These are phyloP conservation scores for Talaromyces nanjingensis DNA, from an alignment of 495 filamentous ascomycete genomes.

Conservation along the genomic window DNA sequence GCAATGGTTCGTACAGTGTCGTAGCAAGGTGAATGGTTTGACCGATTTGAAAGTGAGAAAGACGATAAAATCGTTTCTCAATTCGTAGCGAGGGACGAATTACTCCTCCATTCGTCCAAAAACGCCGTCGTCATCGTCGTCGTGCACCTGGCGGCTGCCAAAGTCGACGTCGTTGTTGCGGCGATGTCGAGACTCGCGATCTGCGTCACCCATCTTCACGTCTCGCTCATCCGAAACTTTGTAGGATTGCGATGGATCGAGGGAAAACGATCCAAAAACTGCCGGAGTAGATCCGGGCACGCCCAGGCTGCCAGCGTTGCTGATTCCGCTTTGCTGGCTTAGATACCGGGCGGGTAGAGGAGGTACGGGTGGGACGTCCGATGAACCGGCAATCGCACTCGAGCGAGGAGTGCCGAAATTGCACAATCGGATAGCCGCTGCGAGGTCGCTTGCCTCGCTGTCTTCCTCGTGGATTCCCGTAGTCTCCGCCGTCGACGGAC, in stretches of 20 bases:
- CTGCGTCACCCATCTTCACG: slow-evolving; percentile 28
- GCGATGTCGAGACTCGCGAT: slow-evolving; percentile 40
- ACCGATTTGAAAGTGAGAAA: slow-evolving; percentile 4
- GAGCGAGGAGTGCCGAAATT: slow-evolving; percentile 78
- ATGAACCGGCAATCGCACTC: slow-evolving; percentile 59
- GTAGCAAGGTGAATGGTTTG: slow-evolving; percentile 2
- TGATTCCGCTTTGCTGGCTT: slow-evolving; percentile 19
- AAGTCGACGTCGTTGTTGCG: slow-evolving; percentile 74
- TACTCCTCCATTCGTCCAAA: slow-evolving; percentile 97
- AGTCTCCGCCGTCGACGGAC: slow-evolving; percentile 54
- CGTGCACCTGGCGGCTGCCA: slow-evolving; percentile 56
- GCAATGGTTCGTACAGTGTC: slow-evolving; percentile 10
- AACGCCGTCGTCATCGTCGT: slow-evolving; percentile 91
- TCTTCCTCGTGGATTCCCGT: slow-evolving; percentile 64
- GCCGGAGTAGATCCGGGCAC: slow-evolving; percentile 40
- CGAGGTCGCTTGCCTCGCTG: slow-evolving; percentile 54
- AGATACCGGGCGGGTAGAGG: slow-evolving; percentile 59
- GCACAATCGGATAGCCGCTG: slow-evolving; percentile 88
- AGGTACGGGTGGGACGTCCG: slow-evolving; percentile 81
- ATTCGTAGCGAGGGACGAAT: slow-evolving; percentile 11
- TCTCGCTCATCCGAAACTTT: slow-evolving; percentile 43
- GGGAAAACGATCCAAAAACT: slow-evolving; percentile 31
- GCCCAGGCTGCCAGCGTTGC: slow-evolving; percentile 19
- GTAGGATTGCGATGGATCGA: slow-evolving; percentile 43
- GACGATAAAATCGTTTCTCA: not conserved